A percentile compares a stretch with the other conserved stretches of the same genome.
These are phyloP conservation scores for Diophrys sp. DNA, from an alignment of 73 alveolate genomes.

Conservation along the genomic window DNA sequence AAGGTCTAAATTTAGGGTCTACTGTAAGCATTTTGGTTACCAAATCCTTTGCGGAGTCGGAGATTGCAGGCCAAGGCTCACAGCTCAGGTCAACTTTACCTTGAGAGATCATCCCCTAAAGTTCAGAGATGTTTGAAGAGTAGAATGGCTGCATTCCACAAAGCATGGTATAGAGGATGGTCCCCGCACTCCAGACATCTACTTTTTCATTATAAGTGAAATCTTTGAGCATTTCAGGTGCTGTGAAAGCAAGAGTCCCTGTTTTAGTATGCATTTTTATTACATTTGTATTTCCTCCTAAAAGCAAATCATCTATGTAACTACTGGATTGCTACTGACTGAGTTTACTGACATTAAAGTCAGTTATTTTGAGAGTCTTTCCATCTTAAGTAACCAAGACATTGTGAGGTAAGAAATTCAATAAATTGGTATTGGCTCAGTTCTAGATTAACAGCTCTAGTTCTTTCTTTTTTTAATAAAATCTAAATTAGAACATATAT, in stretches of 20 bases:
- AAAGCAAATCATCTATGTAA: not conserved
- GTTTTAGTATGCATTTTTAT: conserved; percentile 43
- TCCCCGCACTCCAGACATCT: conserved; percentile 68
- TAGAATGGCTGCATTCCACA: conserved; percentile 61
- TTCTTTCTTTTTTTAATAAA: too few species aligned
- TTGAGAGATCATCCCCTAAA: not conserved
- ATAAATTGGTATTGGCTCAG: too few species aligned
- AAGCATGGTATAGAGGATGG: conserved; percentile 59
- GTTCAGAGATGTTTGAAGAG: not conserved
- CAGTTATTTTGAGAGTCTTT: conserved; percentile 45
- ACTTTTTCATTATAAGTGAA: conserved; percentile 18
- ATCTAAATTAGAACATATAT: too few species aligned
- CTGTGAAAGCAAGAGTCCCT: conserved; percentile 38
- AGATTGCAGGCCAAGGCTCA: not conserved
- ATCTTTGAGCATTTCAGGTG: conserved; percentile 26
- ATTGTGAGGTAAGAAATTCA: too few species aligned
- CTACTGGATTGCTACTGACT: not conserved
- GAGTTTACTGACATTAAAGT: conserved; percentile 56
- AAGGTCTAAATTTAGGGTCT: not conserved
- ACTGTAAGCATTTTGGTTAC: not conserved
- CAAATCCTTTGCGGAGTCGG: not conserved
- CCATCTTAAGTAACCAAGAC: conserved; percentile 55
- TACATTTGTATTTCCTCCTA: conserved; percentile 6
- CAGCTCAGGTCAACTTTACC: not conserved
- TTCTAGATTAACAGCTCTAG: too few species aligned